phyloP scores from a whole-genome alignment of 192 early-diverging fungal genomes.

The Backusella tarrabulga region DNA sequence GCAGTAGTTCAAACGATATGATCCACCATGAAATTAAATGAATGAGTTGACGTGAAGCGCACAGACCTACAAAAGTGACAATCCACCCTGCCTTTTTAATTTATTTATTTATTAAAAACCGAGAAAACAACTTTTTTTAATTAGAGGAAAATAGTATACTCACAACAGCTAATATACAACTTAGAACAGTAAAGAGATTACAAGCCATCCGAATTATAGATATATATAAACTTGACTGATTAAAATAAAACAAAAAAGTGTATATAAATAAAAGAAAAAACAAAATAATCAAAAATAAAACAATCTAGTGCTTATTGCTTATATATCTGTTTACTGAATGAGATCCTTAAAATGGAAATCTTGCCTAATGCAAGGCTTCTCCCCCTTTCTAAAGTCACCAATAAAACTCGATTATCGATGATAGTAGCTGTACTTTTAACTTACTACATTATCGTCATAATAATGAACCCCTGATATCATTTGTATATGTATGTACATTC shows the following conservation, averaged over 20 bases:
- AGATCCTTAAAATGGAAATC: background rate
- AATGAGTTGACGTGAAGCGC: constrained; percentile 1
- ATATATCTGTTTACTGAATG: background rate
- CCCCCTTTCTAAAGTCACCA: background rate
- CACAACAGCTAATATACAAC: background rate
- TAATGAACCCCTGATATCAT: background rate
- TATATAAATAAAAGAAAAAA: background rate
- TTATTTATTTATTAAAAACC: background rate
- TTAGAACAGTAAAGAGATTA: constrained; percentile 4
- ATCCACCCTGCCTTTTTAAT: constrained; percentile 28
- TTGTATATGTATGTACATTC: background rate
- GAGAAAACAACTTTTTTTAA: background rate
- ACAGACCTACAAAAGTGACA: constrained; percentile 25
- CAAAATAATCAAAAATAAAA: background rate
- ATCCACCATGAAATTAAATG: constrained; percentile 29
- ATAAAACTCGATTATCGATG: background rate
- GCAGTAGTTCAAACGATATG: constrained; percentile 6
- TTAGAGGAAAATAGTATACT: background rate
- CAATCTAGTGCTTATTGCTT: background rate
- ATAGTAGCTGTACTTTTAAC: background rate
- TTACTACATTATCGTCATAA: background rate
- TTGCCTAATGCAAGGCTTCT: background rate
- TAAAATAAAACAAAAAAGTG: background rate
- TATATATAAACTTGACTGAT: background rate
- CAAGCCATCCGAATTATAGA: background rate